Evolutionary conservation across 148 eudicot genomes (phyloP).

Genomic region (Camellia lanceoleosa): DNA sequence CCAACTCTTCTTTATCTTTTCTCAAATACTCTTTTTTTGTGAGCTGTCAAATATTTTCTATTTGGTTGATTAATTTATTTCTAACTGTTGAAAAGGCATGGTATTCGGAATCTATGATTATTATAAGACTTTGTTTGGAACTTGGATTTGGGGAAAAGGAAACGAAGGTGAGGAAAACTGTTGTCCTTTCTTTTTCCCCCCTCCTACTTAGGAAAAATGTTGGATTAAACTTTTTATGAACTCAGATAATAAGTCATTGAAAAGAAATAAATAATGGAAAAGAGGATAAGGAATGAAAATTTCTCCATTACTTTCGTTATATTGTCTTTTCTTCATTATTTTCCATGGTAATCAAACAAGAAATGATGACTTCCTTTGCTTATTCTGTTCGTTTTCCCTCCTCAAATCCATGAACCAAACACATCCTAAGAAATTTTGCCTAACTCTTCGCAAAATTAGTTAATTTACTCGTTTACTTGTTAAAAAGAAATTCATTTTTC

Average conservation of each 20-base stretch:
- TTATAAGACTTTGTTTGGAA: not conserved
- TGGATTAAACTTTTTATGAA: not conserved
- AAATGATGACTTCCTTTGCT: no score
- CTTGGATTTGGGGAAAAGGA: not conserved
- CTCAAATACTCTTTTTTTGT: not conserved
- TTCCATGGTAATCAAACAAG: no score
- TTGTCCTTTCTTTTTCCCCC: no score
- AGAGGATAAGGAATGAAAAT: not conserved
- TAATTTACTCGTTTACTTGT: not conserved
- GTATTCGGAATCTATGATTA: not conserved
- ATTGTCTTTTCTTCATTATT: not conserved
- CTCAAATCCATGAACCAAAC: not conserved
- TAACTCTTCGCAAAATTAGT: not conserved
- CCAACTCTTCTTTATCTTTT: not conserved
- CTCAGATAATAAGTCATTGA: not conserved
- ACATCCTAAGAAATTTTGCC: not conserved
- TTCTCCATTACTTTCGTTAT: not conserved
- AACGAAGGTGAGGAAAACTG: not conserved
- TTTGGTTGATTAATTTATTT: conserved; percentile 10
- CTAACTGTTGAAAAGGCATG: not conserved
- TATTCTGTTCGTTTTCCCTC: not conserved
- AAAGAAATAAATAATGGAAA: not conserved
- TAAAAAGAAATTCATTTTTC: no score
- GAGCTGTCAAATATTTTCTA: not conserved
- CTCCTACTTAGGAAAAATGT: not conserved